A percentile compares a stretch with the other conserved stretches of the same genome.
These are phyloP conservation scores for Carex littledalei DNA, from an alignment of 176 grass and related monocot genomes.

Conservation along the genomic window DNA sequence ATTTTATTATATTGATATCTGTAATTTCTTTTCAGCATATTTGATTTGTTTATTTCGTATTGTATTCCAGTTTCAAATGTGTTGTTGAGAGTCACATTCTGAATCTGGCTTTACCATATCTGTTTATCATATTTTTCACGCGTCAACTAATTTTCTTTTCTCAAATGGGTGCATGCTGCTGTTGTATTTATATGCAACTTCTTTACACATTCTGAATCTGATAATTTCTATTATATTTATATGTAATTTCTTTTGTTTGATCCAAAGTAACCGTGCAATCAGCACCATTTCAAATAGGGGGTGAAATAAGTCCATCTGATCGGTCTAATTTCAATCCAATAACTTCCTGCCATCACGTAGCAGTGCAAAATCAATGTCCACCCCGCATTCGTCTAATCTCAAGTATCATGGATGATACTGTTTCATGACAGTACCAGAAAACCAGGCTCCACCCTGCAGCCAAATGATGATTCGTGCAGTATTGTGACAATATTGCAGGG, in stretches of 20 bases:
- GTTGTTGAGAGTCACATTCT: neutral
- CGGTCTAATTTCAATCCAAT: neutral
- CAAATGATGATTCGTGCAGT: neutral
- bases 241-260: constrained; percentile 1
- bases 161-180: neutral
- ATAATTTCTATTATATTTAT: neutral
- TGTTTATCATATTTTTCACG: no score
- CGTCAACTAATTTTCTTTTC: neutral
- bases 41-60: neutral
- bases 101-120: neutral
- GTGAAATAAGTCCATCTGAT: no score
- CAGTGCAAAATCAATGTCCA: neutral
- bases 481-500: neutral
- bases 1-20: neutral
- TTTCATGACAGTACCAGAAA: neutral
- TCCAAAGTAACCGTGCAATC: neutral
- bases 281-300: neutral
- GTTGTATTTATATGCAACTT: no score
- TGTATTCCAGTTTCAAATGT: neutral
- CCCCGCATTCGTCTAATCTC: neutral
- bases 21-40: no score
- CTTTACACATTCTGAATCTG: neutral
- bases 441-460: neutral
- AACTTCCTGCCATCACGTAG: neutral
- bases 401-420: neutral